Evolutionary conservation across 805 yeast species (phyloP).

Genomic region (Candida maltosa): DNA sequence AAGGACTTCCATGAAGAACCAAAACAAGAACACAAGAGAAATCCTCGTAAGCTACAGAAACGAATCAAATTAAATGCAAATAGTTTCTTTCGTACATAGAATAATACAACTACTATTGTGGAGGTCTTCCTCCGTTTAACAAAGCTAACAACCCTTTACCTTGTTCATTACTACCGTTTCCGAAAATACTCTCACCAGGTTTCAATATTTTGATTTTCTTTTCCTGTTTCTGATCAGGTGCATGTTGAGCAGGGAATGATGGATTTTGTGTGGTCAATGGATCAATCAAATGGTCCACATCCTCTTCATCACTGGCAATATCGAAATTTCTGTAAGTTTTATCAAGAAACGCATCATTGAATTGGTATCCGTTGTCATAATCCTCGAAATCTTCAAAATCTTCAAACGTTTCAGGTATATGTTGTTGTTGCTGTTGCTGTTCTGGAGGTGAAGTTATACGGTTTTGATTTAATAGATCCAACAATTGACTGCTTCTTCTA

Average conservation of each 20-base stretch:
- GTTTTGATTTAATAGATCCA: background rate
- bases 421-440: constrained; percentile 6
- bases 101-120: background rate
- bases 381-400: constrained; percentile 33
- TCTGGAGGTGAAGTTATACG: constrained; percentile 2
- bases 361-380: constrained; percentile 12
- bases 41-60: constrained; percentile 5
- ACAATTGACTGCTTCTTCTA: background rate
- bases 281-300: constrained; percentile 12
- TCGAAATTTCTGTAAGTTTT: constrained; percentile 23
- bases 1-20: background rate
- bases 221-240: constrained; percentile 1
- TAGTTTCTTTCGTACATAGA: constrained; percentile 8
- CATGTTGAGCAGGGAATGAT: background rate
- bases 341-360: constrained; percentile 10
- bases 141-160: constrained; percentile 21
- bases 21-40: background rate
- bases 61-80: constrained; percentile 10
- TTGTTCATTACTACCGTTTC: constrained; percentile 11
- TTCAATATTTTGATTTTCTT: constrained; percentile 21
- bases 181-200: constrained; percentile 26
- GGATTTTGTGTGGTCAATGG: background rate
- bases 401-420: constrained; percentile 20
- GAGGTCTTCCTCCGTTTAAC: constrained; percentile 12
- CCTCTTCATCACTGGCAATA: constrained; percentile 36